Percentiles rank a stretch among this genome's conserved stretches.
phyloP scores from a whole-genome alignment of 129 eudicot species.

The Chrysanthemum makinoi region DNA sequence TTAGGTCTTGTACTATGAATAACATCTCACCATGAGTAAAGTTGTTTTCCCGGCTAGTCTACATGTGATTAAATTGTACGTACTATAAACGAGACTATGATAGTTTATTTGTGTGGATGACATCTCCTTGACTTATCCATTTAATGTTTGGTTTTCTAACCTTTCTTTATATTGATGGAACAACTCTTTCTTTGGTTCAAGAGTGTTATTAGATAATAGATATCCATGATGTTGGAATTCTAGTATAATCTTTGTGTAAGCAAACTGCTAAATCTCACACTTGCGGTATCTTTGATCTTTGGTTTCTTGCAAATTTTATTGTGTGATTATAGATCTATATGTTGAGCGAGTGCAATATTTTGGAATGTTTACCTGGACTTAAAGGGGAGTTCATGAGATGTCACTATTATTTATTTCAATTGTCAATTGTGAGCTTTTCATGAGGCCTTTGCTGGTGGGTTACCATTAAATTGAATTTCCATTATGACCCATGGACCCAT shows the following conservation, averaged over 20 bases:
- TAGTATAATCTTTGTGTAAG: neutral
- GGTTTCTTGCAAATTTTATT: neutral
- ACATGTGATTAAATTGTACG: neutral
- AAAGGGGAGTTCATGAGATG: neutral
- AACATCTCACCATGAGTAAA: neutral
- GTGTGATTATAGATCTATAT: slow-evolving; percentile 5
- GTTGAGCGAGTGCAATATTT: slow-evolving; percentile 3
- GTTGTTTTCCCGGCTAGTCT: neutral
- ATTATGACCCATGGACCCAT: neutral
- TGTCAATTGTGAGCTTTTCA: neutral
- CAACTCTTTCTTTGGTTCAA: neutral
- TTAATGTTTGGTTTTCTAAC: neutral
- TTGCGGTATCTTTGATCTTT: neutral
- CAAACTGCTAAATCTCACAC: slow-evolving; percentile 10
- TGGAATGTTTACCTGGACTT: neutral
- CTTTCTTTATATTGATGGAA: slow-evolving; percentile 6
- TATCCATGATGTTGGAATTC: slow-evolving; percentile 3
- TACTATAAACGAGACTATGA: neutral
- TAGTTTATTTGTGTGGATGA: slow-evolving; percentile 16
- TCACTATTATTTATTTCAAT: neutral
- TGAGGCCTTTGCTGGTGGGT: neutral
- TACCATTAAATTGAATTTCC: slow-evolving; percentile 13
- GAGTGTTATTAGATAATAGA: neutral
- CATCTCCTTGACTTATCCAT: neutral
- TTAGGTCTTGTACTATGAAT: slow-evolving; percentile 3